A percentile compares a stretch with the other conserved stretches of the same genome.
These are phyloP conservation scores for Boletellus ananas DNA, from an alignment of 768 basidiomycete genomes.

Conservation along the genomic window DNA sequence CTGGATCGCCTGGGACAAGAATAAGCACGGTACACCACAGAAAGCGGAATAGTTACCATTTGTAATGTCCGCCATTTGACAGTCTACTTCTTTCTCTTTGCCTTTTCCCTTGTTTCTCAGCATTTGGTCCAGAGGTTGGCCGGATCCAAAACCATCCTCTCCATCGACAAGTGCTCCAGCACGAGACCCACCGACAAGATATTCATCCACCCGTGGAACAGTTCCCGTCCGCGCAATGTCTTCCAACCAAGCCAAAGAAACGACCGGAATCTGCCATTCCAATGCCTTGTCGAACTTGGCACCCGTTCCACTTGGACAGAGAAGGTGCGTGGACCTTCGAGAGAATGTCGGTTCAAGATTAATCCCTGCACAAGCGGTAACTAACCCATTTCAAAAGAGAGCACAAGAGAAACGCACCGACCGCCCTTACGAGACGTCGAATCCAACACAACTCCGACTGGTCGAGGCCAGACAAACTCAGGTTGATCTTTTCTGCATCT, in stretches of 20 bases:
- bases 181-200: slow-evolving; percentile 28
- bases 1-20: slow-evolving; percentile 2
- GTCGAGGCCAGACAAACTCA: slow-evolving; percentile 77
- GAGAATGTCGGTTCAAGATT: slow-evolving; percentile 56
- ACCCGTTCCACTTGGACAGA: slow-evolving; percentile 70
- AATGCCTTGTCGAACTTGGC: slow-evolving; percentile 74
- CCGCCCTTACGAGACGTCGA: slow-evolving; percentile 27
- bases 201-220: slow-evolving; percentile 37
- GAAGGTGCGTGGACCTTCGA: slow-evolving; percentile 69
- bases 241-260: slow-evolving; percentile 67
- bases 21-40: not conserved
- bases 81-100: slow-evolving; percentile 30
- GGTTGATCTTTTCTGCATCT: slow-evolving; percentile 54
- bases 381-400: not conserved
- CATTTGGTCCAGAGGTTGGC: not conserved
- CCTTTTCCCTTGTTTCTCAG: slow-evolving; percentile 29
- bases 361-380: slow-evolving; percentile 41
- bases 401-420: slow-evolving; percentile 13
- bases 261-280: slow-evolving; percentile 76
- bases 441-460: slow-evolving; percentile 65
- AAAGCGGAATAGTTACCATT: slow-evolving; percentile 27
- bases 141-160: slow-evolving; percentile 24
- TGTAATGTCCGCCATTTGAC: slow-evolving; percentile 34
- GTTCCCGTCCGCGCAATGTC: slow-evolving; percentile 51
- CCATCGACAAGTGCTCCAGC: slow-evolving; percentile 39